Conservation (phyloP, 169 alveolate genomes). For the Eimeria acervulina region DNA sequence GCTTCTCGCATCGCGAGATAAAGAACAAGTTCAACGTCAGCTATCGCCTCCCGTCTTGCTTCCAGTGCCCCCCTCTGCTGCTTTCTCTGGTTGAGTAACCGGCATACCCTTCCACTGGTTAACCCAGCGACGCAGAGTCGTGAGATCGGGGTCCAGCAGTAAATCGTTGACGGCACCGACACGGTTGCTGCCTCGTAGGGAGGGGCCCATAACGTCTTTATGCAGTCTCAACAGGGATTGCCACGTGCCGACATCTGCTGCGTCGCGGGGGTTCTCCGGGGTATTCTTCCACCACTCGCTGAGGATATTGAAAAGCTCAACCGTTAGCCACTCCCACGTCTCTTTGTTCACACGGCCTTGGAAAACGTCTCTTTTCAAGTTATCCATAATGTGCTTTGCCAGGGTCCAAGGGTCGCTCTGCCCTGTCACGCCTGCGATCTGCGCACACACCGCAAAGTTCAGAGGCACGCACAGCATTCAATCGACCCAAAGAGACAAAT, state of each 20-base stretch:
- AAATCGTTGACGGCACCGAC: background rate
- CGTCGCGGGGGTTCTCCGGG: constrained; percentile 76
- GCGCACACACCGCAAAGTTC: background rate
- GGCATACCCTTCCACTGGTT: constrained; percentile 6
- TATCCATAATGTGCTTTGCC: background rate
- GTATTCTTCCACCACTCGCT: constrained; percentile 31
- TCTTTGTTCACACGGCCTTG: background rate
- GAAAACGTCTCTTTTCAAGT: background rate
- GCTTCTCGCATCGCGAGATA: too few relatives aligned
- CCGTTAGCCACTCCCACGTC: background rate
- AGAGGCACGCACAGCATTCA: too few relatives aligned
- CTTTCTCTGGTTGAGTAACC: background rate
- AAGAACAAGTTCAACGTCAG: too few relatives aligned
- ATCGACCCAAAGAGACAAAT: too few relatives aligned
- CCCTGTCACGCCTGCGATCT: background rate
- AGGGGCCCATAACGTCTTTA: constrained; percentile 31
- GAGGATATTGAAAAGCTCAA: constrained; percentile 10
- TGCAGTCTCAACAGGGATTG: constrained; percentile 37
- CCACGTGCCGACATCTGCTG: constrained; percentile 51
- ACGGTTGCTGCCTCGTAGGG: constrained; percentile 57
- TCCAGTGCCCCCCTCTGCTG: background rate
- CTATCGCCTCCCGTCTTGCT: too few relatives aligned
- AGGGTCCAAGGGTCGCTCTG: background rate
- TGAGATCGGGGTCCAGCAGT: constrained; percentile 59
- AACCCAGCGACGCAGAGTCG: background rate